Base-by-base conservation (phyloP, 1,284 basidiomycete genomes). In the Ganoderma multipileum region DNA sequence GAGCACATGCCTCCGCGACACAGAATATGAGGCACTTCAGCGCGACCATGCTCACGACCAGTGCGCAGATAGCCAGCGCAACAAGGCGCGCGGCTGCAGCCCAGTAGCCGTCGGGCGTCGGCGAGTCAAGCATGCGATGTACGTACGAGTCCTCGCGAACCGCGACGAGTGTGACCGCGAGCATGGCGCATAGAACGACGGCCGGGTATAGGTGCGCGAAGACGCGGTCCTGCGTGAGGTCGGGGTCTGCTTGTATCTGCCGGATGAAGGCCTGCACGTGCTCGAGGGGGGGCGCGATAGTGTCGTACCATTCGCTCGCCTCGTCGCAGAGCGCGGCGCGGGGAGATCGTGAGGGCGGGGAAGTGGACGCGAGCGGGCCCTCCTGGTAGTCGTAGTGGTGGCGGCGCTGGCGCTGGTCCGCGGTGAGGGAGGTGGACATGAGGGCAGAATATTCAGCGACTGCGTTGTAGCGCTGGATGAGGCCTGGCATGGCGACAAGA, bases 381-480 rank as follows among this genome's bases (percentile, higher is more conserved):
- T 38, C 38, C 30, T 55, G 20, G 16, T 6, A 6, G 18, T 62
- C 64, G 39, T 5, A 7, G 11, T 42, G 12, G 14, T 62, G 66
- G 39, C 9, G 12, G 11, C 30, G 57, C 33, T 64, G 60, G 57
- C 55, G 67, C 14, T 42, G 52, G 4, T 44, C 20, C 4, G 68
- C 20, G 42, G 68, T 55, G 2, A 68, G 64, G 41, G 52, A 63
- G 59, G 73, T 72, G 11, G 73, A 68, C 41, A 74, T 54, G 36
- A 72, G 47, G 3, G 65, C 61, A 16, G 71, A 57, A 58, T 72
- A 66, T 39, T 72, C 71, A 1, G 63, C 63, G 28, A 65, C 59
- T 42, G 65, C 58, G 67, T 71, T 70, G 67, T 71, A 60, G 28
- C 73, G 73, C 8, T 74, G 66, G 38, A 74, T 66, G 50, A 74